Evolutionary conservation across 148 eudicot genomes (phyloP).

Genomic region (Vaccinium myrtillus): DNA sequence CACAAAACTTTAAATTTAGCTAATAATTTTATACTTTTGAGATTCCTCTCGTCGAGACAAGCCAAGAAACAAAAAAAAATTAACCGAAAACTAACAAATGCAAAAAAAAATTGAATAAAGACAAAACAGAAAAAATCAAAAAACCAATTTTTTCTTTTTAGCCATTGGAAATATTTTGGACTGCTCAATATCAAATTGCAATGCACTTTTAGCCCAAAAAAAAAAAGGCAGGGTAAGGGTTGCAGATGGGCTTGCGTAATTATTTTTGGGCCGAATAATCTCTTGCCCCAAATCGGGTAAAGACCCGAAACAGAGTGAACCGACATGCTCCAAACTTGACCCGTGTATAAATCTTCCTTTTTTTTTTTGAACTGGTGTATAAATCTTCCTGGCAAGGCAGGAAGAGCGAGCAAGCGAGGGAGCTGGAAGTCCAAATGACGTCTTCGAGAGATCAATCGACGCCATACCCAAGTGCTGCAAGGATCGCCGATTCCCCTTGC

Average conservation of each 20-base stretch:
- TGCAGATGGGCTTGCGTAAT: background rate
- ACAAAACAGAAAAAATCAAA: too few relatives aligned
- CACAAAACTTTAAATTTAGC: too few relatives aligned
- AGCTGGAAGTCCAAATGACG: slow-evolving; percentile 9
- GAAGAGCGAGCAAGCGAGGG: background rate
- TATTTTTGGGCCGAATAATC: background rate
- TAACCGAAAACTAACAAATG: too few relatives aligned
- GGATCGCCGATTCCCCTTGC: slow-evolving; percentile 78
- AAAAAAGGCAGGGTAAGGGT: background rate
- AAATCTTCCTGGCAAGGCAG: background rate
- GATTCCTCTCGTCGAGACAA: too few relatives aligned
- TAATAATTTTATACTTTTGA: too few relatives aligned
- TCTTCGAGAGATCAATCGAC: slow-evolving; percentile 47
- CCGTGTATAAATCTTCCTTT: background rate
- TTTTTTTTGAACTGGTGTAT: too few relatives aligned
- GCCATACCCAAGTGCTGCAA: slow-evolving; percentile 78
- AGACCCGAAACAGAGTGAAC: background rate
- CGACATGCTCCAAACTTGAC: background rate
- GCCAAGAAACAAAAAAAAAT: too few relatives aligned
- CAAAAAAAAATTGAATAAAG: too few relatives aligned
- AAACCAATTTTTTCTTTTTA: too few relatives aligned
- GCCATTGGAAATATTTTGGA: too few relatives aligned
- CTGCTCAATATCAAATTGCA: too few relatives aligned
- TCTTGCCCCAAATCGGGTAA: background rate
- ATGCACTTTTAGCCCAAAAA: too few relatives aligned